Evolutionary conservation across 2,329 filamentous ascomycete genomes (phyloP), one percentile per base, ranked within the genome.

Genomic region (Epichloe sibirici): DNA sequence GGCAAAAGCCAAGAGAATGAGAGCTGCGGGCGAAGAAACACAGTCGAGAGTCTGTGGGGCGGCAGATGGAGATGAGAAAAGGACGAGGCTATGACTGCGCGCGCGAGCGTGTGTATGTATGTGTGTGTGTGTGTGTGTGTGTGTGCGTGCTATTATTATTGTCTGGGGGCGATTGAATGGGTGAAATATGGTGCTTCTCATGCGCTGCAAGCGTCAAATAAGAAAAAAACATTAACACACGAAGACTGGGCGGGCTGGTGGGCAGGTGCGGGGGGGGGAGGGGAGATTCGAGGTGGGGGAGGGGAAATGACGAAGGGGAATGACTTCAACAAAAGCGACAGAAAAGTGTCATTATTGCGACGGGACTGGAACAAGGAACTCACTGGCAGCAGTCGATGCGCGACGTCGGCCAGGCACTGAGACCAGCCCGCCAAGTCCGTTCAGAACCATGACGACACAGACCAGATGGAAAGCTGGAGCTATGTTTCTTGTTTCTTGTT

Each of bases 371-470:
- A n/a, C 6, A 31, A 37, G 13, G 28, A 28, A 62, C 61, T 60
- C 53, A 63, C 62, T 55, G 31, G 52, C 61, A 55, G 58, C 59
- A 56, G 51, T 58, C n/a, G 58, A 58, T n/a, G 64, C 58, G 53
- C 63, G 64, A 53, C 63, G 63, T 51, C 63, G 65, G 38, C 62
- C 61, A 52, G 59, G 58, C 55, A 60, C 60, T 48, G 64, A 63
- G 38, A 64, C 63, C 34, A 66, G 60, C 34, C 53, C 53, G 23
- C 51, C 48, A 12, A 55, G 47, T 15, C 57, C 56, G 55, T 62
- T 61, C 62, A 66, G 61, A 55, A 65, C 63, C 64, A 66, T 66
- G 61, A 48, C 55, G 54, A 43, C 48, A 37, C 13, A 34, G 28
- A 9, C 28, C 8, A 31, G 28, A 31, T 31, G 28, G 28, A 9